These are phyloP conservation scores for Rheum nobile DNA, from an alignment of 148 eudicot genomes.

Conservation along the genomic window DNA sequence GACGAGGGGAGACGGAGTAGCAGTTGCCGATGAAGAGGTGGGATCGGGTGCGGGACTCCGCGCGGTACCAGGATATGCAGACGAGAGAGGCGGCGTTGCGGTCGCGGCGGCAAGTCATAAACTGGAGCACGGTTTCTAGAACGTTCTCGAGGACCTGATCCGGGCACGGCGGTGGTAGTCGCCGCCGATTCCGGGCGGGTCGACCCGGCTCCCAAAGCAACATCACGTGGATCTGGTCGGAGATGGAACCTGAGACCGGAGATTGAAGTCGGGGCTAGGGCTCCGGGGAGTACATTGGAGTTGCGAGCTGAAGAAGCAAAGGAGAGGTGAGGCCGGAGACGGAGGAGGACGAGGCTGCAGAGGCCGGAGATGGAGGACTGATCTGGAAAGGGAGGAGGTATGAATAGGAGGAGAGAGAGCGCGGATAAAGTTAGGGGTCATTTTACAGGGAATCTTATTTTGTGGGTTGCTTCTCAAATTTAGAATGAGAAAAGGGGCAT, in stretches of 20 bases:
- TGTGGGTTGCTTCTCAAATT: too few relatives aligned
- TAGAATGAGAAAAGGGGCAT: too few relatives aligned
- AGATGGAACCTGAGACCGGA: too few relatives aligned
- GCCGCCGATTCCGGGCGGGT: constrained; percentile 9
- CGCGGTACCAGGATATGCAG: constrained; percentile 58
- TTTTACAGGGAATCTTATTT: too few relatives aligned
- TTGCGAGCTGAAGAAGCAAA: too few relatives aligned
- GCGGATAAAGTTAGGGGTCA: too few relatives aligned
- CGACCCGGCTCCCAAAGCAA: background rate
- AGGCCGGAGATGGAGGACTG: too few relatives aligned
- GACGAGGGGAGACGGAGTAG: constrained; percentile 40
- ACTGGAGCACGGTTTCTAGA: constrained; percentile 49
- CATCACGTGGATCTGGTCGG: too few relatives aligned
- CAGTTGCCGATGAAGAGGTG: constrained; percentile 69
- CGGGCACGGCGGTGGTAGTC: constrained; percentile 24
- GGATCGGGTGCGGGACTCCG: constrained; percentile 57
- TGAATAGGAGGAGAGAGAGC: background rate
- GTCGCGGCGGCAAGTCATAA: constrained; percentile 41
- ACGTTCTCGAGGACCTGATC: constrained; percentile 78
- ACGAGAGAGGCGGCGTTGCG: constrained; percentile 60
- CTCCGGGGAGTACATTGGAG: too few relatives aligned
- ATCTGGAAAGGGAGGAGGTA: background rate
- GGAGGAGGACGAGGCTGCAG: too few relatives aligned
- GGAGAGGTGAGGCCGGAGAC: too few relatives aligned
- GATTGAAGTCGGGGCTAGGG: too few relatives aligned